Base-by-base conservation (phyloP, 2,329 filamentous ascomycete species). In the Periconia sp. region DNA sequence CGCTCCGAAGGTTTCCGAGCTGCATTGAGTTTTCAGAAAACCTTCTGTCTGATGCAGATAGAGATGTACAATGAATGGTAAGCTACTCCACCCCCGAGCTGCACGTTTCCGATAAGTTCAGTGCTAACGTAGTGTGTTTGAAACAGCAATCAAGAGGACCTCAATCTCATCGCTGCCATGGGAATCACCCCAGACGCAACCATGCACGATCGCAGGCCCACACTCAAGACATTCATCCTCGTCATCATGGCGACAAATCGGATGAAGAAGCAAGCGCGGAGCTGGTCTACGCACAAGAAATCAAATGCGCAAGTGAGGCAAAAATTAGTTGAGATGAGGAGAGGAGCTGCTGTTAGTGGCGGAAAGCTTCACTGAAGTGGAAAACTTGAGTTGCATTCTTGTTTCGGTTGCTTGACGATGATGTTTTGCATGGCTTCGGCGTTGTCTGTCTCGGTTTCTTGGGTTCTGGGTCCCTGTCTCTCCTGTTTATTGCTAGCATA, bases 31-130 rank as follows among this genome's bases (percentile, higher is more conserved):
- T 96, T 88, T 76, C 91, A 91, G 59, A 99, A 99, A 81, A 85
- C 83, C 61, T 92, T 91, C 73, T 85, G 97, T 76, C 76, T 87
- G 65, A 80, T 91, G 72, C 86, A 91, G 74, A 85, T 95, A 50
- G 86, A 92, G 63, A 85, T 96, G 65, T 92, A 91, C 65, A 88
- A 91, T 68, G 88, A 91, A 77, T 97, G 92, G 93, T 97, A 87
- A 63, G 90, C 87, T 52, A 40, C 47, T 47, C 45, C 41, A 44
- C 33, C 49, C 43, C 19, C 43, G 11, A 18, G 46, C 42, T 47
- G 37, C 49, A 20, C 33, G 9, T 43, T 43, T 15, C 53, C 30
- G 11, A 45, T 11, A 14, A 20, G 13, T 13, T 5, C 13, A 17
- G 6, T 30, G 33, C 40, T 19, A 11, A 52, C 35, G 19, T 58